phyloP scores from a whole-genome alignment of 177 flowering plant species.

The Vitis hybrid region DNA sequence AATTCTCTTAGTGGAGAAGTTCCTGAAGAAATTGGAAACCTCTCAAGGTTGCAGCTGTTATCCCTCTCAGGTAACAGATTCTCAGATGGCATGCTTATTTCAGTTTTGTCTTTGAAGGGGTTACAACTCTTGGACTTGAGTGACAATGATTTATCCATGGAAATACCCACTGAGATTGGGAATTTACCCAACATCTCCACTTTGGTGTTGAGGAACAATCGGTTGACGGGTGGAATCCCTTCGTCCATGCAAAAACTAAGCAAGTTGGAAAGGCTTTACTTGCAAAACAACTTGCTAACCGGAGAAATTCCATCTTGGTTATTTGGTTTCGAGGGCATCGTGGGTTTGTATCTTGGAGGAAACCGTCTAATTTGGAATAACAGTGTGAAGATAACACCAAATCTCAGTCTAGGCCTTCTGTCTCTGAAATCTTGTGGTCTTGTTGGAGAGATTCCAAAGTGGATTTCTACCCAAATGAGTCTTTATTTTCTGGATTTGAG shows the following conservation, averaged over 20 bases:
- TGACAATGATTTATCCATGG: slow-evolving; percentile 22
- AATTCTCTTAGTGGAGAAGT: too few species aligned
- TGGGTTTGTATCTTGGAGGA: slow-evolving; percentile 39
- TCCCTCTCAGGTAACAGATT: slow-evolving; percentile 16
- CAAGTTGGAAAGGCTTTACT: slow-evolving; percentile 30
- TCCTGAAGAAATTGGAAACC: too few species aligned
- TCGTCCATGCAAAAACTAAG: slow-evolving; percentile 28
- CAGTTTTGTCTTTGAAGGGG: too few species aligned
- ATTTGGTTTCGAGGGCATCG: slow-evolving; percentile 29
- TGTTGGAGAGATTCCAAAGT: too few species aligned
- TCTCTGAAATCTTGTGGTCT: slow-evolving; percentile 15
- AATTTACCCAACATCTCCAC: slow-evolving; percentile 32
- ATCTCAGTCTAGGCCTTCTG: slow-evolving; percentile 25
- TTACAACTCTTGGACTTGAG: too few species aligned
- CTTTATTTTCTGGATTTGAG: too few species aligned
- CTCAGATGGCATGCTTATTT: too few species aligned
- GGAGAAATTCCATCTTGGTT: slow-evolving; percentile 53
- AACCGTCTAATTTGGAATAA: slow-evolving; percentile 51
- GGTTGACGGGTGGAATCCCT: slow-evolving; percentile 42
- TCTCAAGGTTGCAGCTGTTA: too few species aligned
- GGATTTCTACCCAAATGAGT: too few species aligned
- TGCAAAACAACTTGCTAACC: slow-evolving; percentile 38
- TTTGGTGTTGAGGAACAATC: slow-evolving; percentile 39
- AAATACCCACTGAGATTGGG: slow-evolving; percentile 44
- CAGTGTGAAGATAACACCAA: slow-evolving; percentile 28